A percentile compares a stretch with the other conserved stretches of the same genome.
phyloP scores from a whole-genome alignment of 768 basidiomycete genomes.

The Boletellus sp. region DNA sequence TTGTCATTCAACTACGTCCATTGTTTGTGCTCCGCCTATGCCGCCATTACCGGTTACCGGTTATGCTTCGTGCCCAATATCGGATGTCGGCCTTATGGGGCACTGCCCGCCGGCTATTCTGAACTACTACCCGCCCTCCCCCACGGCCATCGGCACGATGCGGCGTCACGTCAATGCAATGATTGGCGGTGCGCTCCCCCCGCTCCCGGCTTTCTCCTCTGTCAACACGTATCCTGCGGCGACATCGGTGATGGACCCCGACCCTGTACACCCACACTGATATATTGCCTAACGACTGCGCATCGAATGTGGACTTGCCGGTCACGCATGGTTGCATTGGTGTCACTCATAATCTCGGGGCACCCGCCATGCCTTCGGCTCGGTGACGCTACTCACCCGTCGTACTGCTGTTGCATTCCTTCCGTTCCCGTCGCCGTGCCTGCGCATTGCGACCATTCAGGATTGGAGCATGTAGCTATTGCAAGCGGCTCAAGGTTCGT shows the following conservation, averaged over 20 bases:
- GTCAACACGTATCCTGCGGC: neutral
- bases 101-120: slow-evolving; percentile 18
- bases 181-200: slow-evolving; percentile 12
- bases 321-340: neutral
- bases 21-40: neutral
- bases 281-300: neutral
- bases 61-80: slow-evolving; percentile 6
- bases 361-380: slow-evolving; percentile 5
- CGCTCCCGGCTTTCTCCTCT: slow-evolving; percentile 4
- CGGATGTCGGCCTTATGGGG: neutral
- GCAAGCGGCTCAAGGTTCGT: slow-evolving; percentile 83
- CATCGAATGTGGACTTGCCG: slow-evolving; percentile 5
- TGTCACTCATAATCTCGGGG: neutral
- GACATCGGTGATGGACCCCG: neutral
- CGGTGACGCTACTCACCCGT: slow-evolving; percentile 13
- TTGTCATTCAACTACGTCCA: neutral
- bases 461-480: slow-evolving; percentile 79
- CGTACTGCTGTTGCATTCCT: neutral
- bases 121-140: neutral
- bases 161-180: slow-evolving; percentile 2
- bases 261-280: neutral
- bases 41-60: slow-evolving; percentile 7
- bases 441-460: slow-evolving; percentile 35
- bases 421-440: slow-evolving; percentile 7
- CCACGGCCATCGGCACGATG: slow-evolving; percentile 7